These are phyloP conservation scores for Juglanconis sp. DNA, from an alignment of 2,329 filamentous ascomycete species.

Conservation along the genomic window DNA sequence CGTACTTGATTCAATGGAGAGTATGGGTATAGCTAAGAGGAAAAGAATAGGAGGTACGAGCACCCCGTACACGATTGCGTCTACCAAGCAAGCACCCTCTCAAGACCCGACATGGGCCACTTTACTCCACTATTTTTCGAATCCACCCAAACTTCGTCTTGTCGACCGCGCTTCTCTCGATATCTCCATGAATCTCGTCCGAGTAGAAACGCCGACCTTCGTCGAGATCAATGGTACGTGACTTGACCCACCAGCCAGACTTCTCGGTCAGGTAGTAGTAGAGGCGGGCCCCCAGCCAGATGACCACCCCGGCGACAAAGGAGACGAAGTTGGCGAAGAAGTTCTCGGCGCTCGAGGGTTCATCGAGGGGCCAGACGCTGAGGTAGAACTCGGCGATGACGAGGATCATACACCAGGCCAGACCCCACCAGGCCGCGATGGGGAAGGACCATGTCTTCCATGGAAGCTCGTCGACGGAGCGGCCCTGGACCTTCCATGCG, in stretches of 20 bases:
- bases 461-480: conserved; percentile 32
- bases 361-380: conserved; percentile 39
- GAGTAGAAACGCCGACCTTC: conserved; percentile 21
- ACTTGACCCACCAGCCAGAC: conserved; percentile 26
- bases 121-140: neutral
- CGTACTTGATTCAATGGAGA: neutral
- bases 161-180: conserved; percentile 1
- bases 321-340: conserved; percentile 48
- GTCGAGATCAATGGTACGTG: conserved; percentile 33
- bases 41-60: neutral
- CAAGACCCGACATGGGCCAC: neutral
- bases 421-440: conserved; percentile 39
- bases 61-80: neutral
- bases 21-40: neutral
- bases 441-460: conserved; percentile 44
- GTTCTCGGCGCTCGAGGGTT: conserved; percentile 29
- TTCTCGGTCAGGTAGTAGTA: conserved; percentile 34
- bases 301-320: conserved; percentile 37
- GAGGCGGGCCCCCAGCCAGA: conserved; percentile 38
- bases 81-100: neutral
- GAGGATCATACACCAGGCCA: conserved; percentile 41
- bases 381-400: conserved; percentile 47
- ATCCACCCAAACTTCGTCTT: conserved; percentile 21
- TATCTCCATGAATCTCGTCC: conserved; percentile 5
- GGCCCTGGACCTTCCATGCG: conserved; percentile 39